Base-by-base conservation (phyloP, 1,284 basidiomycete genomes). In the Apiotrichum montevideense region DNA sequence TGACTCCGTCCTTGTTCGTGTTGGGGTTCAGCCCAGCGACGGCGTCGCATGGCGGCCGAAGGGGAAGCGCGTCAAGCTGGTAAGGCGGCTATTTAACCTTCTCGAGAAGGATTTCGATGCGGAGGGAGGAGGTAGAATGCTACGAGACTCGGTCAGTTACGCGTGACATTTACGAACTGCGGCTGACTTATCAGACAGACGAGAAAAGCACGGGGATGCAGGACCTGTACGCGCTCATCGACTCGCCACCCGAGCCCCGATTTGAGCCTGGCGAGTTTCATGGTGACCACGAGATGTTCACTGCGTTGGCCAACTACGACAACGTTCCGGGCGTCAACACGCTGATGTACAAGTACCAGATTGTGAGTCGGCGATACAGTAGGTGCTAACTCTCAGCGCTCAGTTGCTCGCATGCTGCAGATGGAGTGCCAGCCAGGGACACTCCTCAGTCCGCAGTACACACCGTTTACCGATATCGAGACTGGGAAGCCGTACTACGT, bases 281-380 rank as follows among this genome's bases (percentile, higher is more conserved):
- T 3, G 47, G 52, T 2, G 71, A 71, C 40, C 39, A 61, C 15
- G 69, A 71, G 35, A 57, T 68, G 1, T 58, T 65, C 9, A 44
- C 49, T 2, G 42, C 62, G 5, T 47, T 73, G 13, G 42, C 47
- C n/a, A 49, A 43, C 3, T 66, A 63, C 35, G 66, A 67, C 49
- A 66, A 69, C 47, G 69, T 67, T 0, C 47, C 51, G 8, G 68
- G 70, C 1, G 54, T 75, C n/a, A 57, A 51, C 33, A 72, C 70
- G 1, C 43, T 51, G 8, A 43, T 74, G 51, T 69, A 73, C 48
- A 55, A 51, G 35, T 75, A 75, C 55, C 73, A 75, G 55, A 61
- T 70, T 14, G 72, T 75, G 43, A 58, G 71, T 58, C 9, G 34
- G 2, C 2, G 35, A 6, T 13, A n/a, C 5, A 7, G 29, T 9